phyloP scores from a whole-genome alignment of 768 basidiomycete genomes.

The Mycena latifolia region DNA sequence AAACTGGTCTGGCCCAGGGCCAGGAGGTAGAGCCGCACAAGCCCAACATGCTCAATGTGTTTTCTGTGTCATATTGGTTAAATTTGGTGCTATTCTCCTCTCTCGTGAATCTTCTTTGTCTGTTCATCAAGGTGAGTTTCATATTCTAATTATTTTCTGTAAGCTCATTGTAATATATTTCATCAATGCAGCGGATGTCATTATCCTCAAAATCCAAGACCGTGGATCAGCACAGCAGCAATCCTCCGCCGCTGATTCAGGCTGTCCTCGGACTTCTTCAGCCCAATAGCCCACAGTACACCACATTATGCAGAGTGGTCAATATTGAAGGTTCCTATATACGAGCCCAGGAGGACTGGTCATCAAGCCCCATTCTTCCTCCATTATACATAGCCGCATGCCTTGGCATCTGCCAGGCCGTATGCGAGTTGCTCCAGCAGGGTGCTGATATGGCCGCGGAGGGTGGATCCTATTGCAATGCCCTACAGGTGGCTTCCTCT shows the following conservation, averaged over 20 bases:
- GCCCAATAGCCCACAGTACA: not conserved
- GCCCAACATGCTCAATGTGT: not conserved
- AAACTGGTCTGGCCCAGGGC: not conserved
- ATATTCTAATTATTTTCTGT: too few relatives aligned
- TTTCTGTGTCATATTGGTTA: not conserved
- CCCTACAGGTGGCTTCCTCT: not conserved
- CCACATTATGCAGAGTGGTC: not conserved
- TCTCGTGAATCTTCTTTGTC: not conserved
- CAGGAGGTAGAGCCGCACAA: too few relatives aligned
- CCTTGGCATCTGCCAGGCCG: not conserved
- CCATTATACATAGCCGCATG: not conserved
- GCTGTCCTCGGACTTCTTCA: not conserved
- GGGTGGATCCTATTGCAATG: not conserved
- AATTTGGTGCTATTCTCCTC: not conserved
- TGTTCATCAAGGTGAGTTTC: too few relatives aligned
- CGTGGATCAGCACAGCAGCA: not conserved
- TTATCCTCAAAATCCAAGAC: not conserved
- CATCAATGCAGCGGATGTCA: not conserved
- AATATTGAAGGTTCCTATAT: not conserved
- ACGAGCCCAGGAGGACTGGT: not conserved
- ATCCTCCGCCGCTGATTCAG: not conserved
- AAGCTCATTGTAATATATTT: not conserved
- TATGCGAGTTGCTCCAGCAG: not conserved
- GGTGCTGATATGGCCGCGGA: not conserved
- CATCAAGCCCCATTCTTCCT: not conserved